These are phyloP conservation scores for Hansenula sp. DNA, from an alignment of 1,139 yeast genomes.

Conservation along the genomic window DNA sequence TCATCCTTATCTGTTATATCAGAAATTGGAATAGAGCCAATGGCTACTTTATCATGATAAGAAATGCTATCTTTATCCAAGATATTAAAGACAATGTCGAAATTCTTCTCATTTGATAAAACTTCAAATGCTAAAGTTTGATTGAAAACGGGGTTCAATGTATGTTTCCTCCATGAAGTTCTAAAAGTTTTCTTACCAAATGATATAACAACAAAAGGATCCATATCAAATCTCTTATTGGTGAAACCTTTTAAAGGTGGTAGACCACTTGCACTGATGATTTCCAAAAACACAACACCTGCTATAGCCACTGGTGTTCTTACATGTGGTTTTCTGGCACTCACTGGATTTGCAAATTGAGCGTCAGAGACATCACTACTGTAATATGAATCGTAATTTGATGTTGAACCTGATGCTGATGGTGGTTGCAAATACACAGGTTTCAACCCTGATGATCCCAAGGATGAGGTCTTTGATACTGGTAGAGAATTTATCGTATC, in stretches of 20 bases:
- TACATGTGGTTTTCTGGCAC: background rate
- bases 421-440: background rate
- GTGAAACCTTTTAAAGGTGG: constrained; percentile 63
- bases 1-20: constrained; percentile 25
- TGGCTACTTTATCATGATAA: constrained; percentile 78
- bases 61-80: constrained; percentile 84
- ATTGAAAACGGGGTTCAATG: constrained; percentile 76
- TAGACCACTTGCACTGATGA: constrained; percentile 63
- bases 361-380: constrained; percentile 8
- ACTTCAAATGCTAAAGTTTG: constrained; percentile 81
- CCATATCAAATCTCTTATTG: constrained; percentile 87
- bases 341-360: background rate
- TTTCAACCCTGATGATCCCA: background rate
- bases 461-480: background rate
- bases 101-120: constrained; percentile 58
- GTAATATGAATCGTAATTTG: constrained; percentile 8
- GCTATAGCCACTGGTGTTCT: constrained; percentile 30
- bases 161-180: constrained; percentile 82
- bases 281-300: constrained; percentile 77
- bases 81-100: constrained; percentile 63
- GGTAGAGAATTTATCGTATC: background rate
- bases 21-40: constrained; percentile 46
- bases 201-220: constrained; percentile 89
- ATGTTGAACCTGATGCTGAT: background rate
- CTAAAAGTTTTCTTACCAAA: constrained; percentile 87